Base-by-base conservation (phyloP, 2,329 filamentous ascomycete species). In the Paraconiothyrium brasiliense region DNA sequence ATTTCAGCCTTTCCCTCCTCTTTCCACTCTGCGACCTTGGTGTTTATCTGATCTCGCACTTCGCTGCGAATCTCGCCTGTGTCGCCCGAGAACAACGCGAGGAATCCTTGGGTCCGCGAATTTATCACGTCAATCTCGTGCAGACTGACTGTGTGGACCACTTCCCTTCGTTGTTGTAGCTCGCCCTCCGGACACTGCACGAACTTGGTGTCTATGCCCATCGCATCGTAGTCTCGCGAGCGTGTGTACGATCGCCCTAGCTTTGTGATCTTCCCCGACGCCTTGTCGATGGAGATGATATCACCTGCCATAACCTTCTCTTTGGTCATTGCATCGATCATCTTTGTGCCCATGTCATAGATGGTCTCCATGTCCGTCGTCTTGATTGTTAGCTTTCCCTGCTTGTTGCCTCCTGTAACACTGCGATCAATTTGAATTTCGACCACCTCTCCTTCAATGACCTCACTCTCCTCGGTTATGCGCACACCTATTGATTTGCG, bases 71-170 rank as follows among this genome's bases (percentile, higher is more conserved):
- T 99, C 84, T 99, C 95, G 70, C 95, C 95, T 1, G 95, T 99
- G 79, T 99, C 95, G 66, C 95, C 95, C 0, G 94, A 97, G 83
- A 99, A 99, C 20, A 99, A 89, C 10, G 95, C 95, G 32, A 99
- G 83, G 81, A 99, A 99, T 37, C 95, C 95, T 81, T 99, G 95
- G n/a, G 95, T 97, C 70, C 95, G 88, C 63, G 94, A 97, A 84
- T 99, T 99, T 85, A 99, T 99, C 65, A 99, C 95, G 76, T 99
- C 95, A 67, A 99, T 99, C 82, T 99, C 95, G 81, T 99, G 95
- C 13, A 99, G 87, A 34, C 91, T 94, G 63, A 99, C 95, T 0
- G 95, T 99, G 81, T 99, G 95, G 7, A 97, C 92, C 1, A 97
- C 93, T 81, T 99, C 95, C 79, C 96, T 95, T 71, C 95, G 92